A percentile compares a stretch with the other conserved stretches of the same genome.
These are phyloP conservation scores for Hexamita inflata DNA, from an alignment of 208 protist genomes.

Conservation along the genomic window DNA sequence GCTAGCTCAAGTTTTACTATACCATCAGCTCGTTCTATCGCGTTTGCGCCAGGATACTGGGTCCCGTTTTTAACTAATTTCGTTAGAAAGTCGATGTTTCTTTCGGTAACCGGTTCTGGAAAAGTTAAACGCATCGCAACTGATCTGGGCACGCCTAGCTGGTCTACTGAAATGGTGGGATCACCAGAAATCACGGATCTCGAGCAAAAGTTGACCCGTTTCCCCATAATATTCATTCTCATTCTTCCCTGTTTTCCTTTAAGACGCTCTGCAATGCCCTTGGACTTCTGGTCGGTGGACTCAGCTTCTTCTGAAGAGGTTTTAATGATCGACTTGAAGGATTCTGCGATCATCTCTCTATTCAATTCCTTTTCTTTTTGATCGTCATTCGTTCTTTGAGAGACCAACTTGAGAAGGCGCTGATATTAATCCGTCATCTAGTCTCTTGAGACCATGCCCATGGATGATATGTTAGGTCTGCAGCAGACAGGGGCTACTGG, in stretches of 20 bases:
- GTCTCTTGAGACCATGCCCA: background rate
- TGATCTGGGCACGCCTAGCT: slow-evolving; percentile 93
- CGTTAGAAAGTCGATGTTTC: slow-evolving; percentile 77
- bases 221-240: slow-evolving; percentile 95
- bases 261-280: slow-evolving; percentile 87
- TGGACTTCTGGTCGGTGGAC: slow-evolving; percentile 42
- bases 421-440: background rate
- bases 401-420: background rate
- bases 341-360: background rate
- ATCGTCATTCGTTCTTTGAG: background rate
- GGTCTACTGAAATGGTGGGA: slow-evolving; percentile 28
- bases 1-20: no score
- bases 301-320: background rate
- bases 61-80: slow-evolving; percentile 74
- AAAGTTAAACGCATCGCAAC: slow-evolving; percentile 93
- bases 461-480: background rate
- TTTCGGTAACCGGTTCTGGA: slow-evolving; percentile 87
- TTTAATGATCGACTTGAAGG: background rate
- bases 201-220: slow-evolving; percentile 96
- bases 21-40: background rate
- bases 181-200: slow-evolving; percentile 90
- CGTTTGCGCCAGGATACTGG: slow-evolving; percentile 84
- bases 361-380: background rate
- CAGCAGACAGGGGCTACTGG: background rate
- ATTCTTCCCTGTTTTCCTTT: slow-evolving; percentile 95